phyloP scores from a whole-genome alignment of 176 grass and related monocot genomes.

The Avena insularis region DNA sequence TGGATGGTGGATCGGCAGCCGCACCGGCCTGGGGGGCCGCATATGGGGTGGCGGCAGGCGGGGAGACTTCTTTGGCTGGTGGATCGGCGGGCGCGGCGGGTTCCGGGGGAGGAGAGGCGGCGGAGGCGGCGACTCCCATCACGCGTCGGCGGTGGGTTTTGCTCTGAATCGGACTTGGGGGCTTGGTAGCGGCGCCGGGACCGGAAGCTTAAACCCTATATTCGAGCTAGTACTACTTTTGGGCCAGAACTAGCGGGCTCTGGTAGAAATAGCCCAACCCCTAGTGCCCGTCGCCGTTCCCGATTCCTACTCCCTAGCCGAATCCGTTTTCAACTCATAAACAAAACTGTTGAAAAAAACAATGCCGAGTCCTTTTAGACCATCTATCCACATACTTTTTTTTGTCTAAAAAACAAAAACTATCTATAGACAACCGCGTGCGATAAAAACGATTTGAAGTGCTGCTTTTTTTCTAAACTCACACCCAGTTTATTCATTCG shows the following conservation, averaged over 20 bases:
- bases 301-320: too few relatives aligned
- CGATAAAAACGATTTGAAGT: too few relatives aligned
- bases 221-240: too few relatives aligned
- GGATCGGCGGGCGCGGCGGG: neutral
- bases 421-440: too few relatives aligned
- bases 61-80: neutral
- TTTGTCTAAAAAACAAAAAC: too few relatives aligned
- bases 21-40: neutral
- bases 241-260: conserved; percentile 24
- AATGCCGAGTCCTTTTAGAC: too few relatives aligned
- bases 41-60: neutral
- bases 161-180: neutral
- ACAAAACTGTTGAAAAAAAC: too few relatives aligned
- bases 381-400: too few relatives aligned
- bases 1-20: conserved; percentile 8
- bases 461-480: too few relatives aligned
- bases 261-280: neutral
- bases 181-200: neutral
- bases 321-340: too few relatives aligned
- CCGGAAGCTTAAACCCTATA: too few relatives aligned
- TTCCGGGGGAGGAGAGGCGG: neutral
- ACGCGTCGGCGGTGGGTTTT: conserved; percentile 15
- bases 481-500: too few relatives aligned
- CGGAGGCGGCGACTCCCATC: conserved; percentile 49
- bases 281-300: neutral